Conservation (phyloP, 2,329 filamentous ascomycete genomes). For the Ophiostoma sp. region DNA sequence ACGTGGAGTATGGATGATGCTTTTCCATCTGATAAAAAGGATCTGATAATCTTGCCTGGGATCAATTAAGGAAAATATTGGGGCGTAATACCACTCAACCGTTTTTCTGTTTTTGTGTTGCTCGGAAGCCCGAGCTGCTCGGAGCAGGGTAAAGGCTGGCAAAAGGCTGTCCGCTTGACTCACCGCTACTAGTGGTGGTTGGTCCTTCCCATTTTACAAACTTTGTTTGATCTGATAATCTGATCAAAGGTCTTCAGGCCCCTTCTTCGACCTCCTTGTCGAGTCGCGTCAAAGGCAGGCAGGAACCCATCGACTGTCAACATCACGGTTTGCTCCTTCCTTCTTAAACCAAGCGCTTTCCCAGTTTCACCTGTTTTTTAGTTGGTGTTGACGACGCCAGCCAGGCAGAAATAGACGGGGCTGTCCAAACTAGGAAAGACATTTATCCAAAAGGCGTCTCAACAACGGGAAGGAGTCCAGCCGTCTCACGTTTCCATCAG, state of each 20-base stretch:
- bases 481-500: not conserved
- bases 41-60: conserved; percentile 25
- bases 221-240: not conserved
- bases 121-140: conserved; percentile 15
- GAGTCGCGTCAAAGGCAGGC: not conserved
- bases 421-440: not conserved
- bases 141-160: not conserved
- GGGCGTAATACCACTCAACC: not conserved
- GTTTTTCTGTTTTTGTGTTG: not conserved
- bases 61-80: not conserved
- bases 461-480: not conserved
- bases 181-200: not conserved
- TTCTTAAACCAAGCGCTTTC: not conserved
- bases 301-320: not conserved
- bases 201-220: not conserved
- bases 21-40: conserved; percentile 23
- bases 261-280: not conserved
- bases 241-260: not conserved
- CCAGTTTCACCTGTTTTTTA: not conserved
- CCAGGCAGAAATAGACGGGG: not conserved
- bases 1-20: not conserved
- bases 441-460: not conserved
- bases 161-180: conserved; percentile 1
- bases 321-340: not conserved
- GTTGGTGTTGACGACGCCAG: not conserved